These are phyloP conservation scores for Pythium volutum DNA, from an alignment of 352 stramenopile genomes.

Conservation along the genomic window DNA sequence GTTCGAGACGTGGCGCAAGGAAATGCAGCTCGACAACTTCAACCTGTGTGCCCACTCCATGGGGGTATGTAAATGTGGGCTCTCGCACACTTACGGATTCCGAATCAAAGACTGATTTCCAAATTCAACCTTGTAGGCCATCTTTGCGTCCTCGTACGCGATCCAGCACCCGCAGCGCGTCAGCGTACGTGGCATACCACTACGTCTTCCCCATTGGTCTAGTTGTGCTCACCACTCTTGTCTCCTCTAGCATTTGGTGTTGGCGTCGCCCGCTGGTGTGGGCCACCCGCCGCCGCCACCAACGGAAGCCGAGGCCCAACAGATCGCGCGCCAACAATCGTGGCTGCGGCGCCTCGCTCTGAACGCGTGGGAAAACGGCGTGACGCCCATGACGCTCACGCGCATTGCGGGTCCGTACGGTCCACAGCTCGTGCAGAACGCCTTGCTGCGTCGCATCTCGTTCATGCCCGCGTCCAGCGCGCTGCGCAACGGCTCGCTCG, in stretches of 20 bases:
- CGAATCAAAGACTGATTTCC: not conserved
- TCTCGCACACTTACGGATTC: not conserved
- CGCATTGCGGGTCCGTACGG: constrained; percentile 76
- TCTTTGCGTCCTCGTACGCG: constrained; percentile 77
- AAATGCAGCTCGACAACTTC: constrained; percentile 67
- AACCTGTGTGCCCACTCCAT: constrained; percentile 80
- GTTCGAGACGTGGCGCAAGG: constrained; percentile 78
- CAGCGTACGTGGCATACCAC: constrained; percentile 33
- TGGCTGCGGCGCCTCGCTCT: constrained; percentile 52
- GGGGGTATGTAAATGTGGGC: constrained; percentile 42
- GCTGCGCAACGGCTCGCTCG: constrained; percentile 60
- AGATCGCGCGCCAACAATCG: constrained; percentile 35
- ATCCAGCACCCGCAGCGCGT: constrained; percentile 57
- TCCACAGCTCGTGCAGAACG: constrained; percentile 65
- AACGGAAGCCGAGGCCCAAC: constrained; percentile 32
- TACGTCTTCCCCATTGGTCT: not conserved
- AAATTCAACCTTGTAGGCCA: constrained; percentile 39
- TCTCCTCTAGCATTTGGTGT: constrained; percentile 56
- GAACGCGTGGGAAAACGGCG: constrained; percentile 56
- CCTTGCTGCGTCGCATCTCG: constrained; percentile 59
- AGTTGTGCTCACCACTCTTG: not conserved
- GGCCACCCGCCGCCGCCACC: constrained; percentile 46
- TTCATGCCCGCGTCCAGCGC: constrained; percentile 73
- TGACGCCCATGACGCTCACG: constrained; percentile 77
- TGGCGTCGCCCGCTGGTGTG: constrained; percentile 72